Conservation (phyloP, 768 basidiomycete species). For the Termitomyces sp. region DNA sequence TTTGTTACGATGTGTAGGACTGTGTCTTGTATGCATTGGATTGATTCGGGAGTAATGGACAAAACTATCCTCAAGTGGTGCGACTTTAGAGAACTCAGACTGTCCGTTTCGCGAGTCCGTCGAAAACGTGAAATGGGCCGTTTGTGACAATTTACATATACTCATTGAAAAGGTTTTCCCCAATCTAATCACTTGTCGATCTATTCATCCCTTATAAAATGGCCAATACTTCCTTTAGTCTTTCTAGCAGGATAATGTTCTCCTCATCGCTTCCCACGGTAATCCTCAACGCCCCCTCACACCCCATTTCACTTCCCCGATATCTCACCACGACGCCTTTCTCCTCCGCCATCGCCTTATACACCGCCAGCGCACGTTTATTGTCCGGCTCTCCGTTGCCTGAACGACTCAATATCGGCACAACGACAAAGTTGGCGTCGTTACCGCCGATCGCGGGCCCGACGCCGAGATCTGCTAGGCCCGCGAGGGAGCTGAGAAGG, state of each 20-base stretch:
- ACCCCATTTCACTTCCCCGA: slow-evolving; percentile 83
- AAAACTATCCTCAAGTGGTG: no score
- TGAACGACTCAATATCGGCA: slow-evolving; percentile 59
- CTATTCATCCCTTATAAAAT: slow-evolving; percentile 14
- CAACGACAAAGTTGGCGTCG: slow-evolving; percentile 87
- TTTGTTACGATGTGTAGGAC: neutral
- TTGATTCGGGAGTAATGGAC: neutral
- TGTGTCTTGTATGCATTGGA: neutral
- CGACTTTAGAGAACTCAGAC: no score
- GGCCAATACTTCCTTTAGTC: slow-evolving; percentile 47
- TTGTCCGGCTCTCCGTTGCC: slow-evolving; percentile 49
- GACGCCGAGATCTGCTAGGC: slow-evolving; percentile 41
- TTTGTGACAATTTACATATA: no score
- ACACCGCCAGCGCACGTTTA: slow-evolving; percentile 57
- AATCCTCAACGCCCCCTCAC: slow-evolving; percentile 81
- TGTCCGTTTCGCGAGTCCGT: no score
- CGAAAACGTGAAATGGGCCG: no score
- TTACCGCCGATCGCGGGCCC: slow-evolving; percentile 74
- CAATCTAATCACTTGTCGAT: neutral
- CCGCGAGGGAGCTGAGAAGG: slow-evolving; percentile 49
- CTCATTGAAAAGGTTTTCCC: neutral
- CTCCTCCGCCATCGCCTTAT: slow-evolving; percentile 80
- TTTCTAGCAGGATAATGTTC: slow-evolving; percentile 55
- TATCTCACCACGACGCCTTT: slow-evolving; percentile 88
- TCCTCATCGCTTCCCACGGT: slow-evolving; percentile 87